A percentile compares a stretch with the other conserved stretches of the same genome.
Evolutionary conservation across 805 yeast genomes (phyloP).

Genomic region (Candida golubevii): DNA sequence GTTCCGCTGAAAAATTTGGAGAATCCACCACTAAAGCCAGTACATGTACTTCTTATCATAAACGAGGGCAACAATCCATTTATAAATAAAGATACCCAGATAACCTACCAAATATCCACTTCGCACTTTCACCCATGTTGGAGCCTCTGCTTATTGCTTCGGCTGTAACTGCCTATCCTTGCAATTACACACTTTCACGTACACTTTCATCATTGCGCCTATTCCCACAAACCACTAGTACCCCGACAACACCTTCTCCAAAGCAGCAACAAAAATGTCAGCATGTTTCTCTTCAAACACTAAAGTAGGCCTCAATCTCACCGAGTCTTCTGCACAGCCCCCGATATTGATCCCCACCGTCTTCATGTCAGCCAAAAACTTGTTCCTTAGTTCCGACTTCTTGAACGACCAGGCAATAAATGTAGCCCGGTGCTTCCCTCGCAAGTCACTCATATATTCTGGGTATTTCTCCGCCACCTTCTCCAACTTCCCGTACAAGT

Average conservation of each 20-base stretch:
- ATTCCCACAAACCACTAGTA: slow-evolving; percentile 17
- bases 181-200: no score
- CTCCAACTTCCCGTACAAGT: slow-evolving; percentile 55
- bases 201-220: background rate
- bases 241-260: slow-evolving; percentile 36
- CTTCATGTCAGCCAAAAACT: slow-evolving; percentile 57
- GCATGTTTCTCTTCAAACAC: slow-evolving; percentile 79
- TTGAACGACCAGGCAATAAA: slow-evolving; percentile 78
- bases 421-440: slow-evolving; percentile 74
- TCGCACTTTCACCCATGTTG: no score
- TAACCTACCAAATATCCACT: no score
- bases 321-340: slow-evolving; percentile 76
- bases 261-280: slow-evolving; percentile 50
- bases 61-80: no score
- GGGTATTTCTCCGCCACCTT: slow-evolving; percentile 54
- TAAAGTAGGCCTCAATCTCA: slow-evolving; percentile 77
- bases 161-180: no score
- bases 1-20: no score
- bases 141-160: no score
- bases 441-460: slow-evolving; percentile 46
- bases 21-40: no score
- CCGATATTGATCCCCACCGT: slow-evolving; percentile 72
- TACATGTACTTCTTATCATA: no score
- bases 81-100: no score
- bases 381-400: slow-evolving; percentile 51